phyloP scores from a whole-genome alignment of 208 protist genomes.

The Trypanosoma brucei region DNA sequence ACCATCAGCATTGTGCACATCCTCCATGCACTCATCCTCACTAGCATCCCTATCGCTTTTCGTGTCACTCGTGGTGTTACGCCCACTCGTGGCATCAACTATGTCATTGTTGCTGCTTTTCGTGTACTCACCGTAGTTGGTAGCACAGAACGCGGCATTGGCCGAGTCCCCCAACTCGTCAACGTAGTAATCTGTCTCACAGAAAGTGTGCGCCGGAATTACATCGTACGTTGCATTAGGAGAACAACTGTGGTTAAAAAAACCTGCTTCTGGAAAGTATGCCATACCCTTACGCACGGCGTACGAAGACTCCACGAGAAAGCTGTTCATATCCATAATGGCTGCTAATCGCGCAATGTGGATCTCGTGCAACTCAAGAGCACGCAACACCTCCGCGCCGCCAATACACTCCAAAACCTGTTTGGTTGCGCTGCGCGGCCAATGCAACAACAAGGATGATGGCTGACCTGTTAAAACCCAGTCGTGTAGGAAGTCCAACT shows the following conservation, averaged over 20 bases:
- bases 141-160: not conserved
- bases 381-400: conserved; percentile 46
- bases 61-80: no score
- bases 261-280: conserved; percentile 86
- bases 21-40: not conserved
- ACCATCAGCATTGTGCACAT: not conserved
- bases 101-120: no score
- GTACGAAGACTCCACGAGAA: conserved; percentile 80
- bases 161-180: conserved; percentile 28
- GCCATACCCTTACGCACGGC: conserved; percentile 84
- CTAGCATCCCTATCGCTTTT: not conserved
- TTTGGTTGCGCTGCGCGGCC: conserved; percentile 50
- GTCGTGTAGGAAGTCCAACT: conserved; percentile 51
- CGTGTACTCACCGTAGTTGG: not conserved
- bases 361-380: conserved; percentile 71
- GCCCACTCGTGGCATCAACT: no score
- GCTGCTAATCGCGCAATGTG: conserved; percentile 81
- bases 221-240: conserved; percentile 85
- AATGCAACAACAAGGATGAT: conserved; percentile 78
- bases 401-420: conserved; percentile 69
- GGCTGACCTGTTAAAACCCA: conserved; percentile 84
- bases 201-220: conserved; percentile 73
- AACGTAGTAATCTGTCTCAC: conserved; percentile 73
- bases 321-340: conserved; percentile 84
- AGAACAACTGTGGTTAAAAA: conserved; percentile 84